Conservation (phyloP, 2,329 filamentous ascomycete genomes). For the Leptodontidium sp. region DNA sequence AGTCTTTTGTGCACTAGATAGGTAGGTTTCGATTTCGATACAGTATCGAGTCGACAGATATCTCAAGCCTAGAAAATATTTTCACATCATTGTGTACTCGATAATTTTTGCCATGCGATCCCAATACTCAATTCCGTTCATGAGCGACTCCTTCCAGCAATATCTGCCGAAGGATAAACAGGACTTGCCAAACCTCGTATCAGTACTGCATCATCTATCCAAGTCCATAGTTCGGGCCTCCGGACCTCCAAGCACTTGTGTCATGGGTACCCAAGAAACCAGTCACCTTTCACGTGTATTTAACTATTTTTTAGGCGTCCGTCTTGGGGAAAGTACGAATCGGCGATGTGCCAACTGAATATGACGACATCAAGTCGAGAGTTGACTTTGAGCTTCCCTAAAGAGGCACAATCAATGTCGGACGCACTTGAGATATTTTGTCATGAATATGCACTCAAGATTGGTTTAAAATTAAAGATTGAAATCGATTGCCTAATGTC, state of each 20-base stretch:
- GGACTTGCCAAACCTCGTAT: no score
- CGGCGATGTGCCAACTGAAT: not conserved
- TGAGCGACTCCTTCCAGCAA: not conserved
- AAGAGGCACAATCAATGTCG: no score
- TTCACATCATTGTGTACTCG: not conserved
- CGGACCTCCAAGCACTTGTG: not conserved
- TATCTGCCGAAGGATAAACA: not conserved
- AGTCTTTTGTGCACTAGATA: not conserved
- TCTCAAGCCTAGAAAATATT: not conserved
- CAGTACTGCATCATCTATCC: no score
- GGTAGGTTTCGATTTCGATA: not conserved
- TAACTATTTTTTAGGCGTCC: not conserved
- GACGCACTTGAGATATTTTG: no score
- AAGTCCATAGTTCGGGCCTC: not conserved
- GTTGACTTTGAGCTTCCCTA: no score
- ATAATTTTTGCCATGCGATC: not conserved
- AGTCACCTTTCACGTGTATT: not conserved
- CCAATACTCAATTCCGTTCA: not conserved
- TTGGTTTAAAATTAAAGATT: no score
- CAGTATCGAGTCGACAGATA: not conserved
- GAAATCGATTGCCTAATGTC: no score
- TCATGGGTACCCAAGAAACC: not conserved
- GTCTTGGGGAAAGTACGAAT: no score
- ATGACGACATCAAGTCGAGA: not conserved
- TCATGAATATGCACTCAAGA: no score